Evolutionary conservation across 495 filamentous ascomycete species (phyloP), one percentile per base, ranked within the genome.

Genomic region (Penicillium pancosmium): DNA sequence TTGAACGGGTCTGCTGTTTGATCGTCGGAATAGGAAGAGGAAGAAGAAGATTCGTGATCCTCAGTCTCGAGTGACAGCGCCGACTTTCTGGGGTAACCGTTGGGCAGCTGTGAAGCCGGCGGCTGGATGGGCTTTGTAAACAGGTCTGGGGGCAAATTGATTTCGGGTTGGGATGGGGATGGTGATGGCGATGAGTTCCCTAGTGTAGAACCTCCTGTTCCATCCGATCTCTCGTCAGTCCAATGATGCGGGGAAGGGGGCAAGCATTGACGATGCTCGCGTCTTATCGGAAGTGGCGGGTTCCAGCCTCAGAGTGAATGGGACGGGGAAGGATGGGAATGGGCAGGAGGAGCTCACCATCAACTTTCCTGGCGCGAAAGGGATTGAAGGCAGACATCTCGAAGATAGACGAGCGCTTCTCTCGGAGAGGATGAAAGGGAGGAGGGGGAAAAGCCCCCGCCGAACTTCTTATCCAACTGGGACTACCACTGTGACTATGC

Each of bases 331-430:
- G 66, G 54, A 52, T 55, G 58, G 60, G 68, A 65, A 38, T 38
- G 36, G 11, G 36, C 11, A 55, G 52, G 52, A 36, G 55, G 52
- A 12, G 65, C 71, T 71, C 57, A 78, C 76, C 65, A 61, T 73
- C 68, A 48, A 67, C 40, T 52, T 73, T 73, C 60, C 68, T 80
- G 70, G 69, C 73, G 69, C 81, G 81, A 69, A 84, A 84, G 72
- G 81, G 81, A 80, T 84, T 84, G 68, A 73, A 80, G 68, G 75
- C 79, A 77, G 81, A 79, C 81, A 84, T 84, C 62, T 73, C 71
- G 64, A 56, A 59, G 63, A 72, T 68, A 66, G 62, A 59, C 63
- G 66, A 64, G 35, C 25, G 41, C 43, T 59, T 31, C n/a, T 52
- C 60, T 36, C 38, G 49, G 44, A 52, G 44, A 52, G 48, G 61